Percentiles rank a stretch among this genome's conserved stretches.
phyloP scores from a whole-genome alignment of 75 land plant species.

The Adiantum capillusveneris region DNA sequence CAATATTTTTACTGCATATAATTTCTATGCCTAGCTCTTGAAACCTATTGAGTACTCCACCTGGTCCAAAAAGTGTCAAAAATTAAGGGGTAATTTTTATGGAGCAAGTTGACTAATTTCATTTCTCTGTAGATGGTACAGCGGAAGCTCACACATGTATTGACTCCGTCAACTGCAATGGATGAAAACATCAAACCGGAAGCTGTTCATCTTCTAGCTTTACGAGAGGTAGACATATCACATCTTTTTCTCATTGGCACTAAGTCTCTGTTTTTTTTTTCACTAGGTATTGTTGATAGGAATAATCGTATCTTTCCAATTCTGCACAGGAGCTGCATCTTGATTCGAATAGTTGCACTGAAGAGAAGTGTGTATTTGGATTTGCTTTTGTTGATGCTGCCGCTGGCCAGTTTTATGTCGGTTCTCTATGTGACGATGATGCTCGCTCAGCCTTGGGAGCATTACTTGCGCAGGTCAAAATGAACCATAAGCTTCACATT shows the following conservation, averaged over 20 bases:
- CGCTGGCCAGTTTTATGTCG: constrained; percentile 72
- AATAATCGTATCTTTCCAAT: too few relatives aligned
- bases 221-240: constrained; percentile 83
- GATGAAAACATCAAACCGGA: constrained; percentile 69
- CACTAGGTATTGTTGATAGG: too few relatives aligned
- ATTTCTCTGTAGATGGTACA: constrained; percentile 56
- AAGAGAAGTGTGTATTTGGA: constrained; percentile 32
- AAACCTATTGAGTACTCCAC: too few relatives aligned
- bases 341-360: neutral
- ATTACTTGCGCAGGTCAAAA: constrained; percentile 77
- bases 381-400: constrained; percentile 98
- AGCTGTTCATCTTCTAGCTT: constrained; percentile 83
- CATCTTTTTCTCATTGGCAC: too few relatives aligned
- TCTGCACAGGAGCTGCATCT: too few relatives aligned
- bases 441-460: constrained; percentile 71
- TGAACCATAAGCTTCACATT: too few relatives aligned
- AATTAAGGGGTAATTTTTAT: too few relatives aligned
- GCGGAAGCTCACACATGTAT: constrained; percentile 61
- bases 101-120: too few relatives aligned
- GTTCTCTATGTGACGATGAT: constrained; percentile 72
- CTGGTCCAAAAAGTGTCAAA: too few relatives aligned
- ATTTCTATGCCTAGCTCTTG: too few relatives aligned
- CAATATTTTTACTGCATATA: neutral
- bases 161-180: constrained; percentile 61
- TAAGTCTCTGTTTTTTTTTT: too few relatives aligned